Percentiles rank a stretch among this genome's conserved stretches.
These are phyloP conservation scores for Mollisia scopiformis DNA, from an alignment of 2,329 filamentous ascomycete species.

Conservation along the genomic window DNA sequence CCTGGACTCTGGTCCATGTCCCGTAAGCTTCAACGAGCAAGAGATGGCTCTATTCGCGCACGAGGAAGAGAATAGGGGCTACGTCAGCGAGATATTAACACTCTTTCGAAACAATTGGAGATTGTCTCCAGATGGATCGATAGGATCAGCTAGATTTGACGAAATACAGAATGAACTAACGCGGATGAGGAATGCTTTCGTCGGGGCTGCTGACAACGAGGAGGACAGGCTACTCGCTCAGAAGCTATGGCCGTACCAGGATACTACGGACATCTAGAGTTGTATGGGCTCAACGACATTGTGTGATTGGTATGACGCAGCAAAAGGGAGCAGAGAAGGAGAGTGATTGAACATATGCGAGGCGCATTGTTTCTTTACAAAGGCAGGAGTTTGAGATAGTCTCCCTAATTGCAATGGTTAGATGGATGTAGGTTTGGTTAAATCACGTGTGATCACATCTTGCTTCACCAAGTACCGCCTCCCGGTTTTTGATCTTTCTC, in stretches of 20 bases:
- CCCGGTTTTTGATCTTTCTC: too few relatives aligned
- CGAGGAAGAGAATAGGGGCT: slow-evolving; percentile 12
- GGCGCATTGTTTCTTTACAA: too few relatives aligned
- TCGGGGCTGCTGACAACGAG: slow-evolving; percentile 12
- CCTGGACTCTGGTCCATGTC: slow-evolving; percentile 14
- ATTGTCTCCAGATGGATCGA: slow-evolving; percentile 9
- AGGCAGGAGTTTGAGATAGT: too few relatives aligned
- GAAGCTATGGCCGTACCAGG: slow-evolving; percentile 19
- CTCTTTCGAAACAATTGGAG: slow-evolving; percentile 16
- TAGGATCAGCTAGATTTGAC: slow-evolving; percentile 13
- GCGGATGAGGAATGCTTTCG: slow-evolving; percentile 13
- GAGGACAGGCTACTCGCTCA: slow-evolving; percentile 13
- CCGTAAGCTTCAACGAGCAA: slow-evolving; percentile 18
- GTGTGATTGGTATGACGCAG: too few relatives aligned
- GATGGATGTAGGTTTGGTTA: too few relatives aligned
- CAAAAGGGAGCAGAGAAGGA: too few relatives aligned
- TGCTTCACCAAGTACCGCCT: too few relatives aligned
- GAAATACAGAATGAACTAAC: slow-evolving; percentile 14
- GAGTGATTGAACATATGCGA: too few relatives aligned
- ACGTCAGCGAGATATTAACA: slow-evolving; percentile 13
- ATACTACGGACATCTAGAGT: slow-evolving; percentile 5
- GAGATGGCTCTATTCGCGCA: slow-evolving; percentile 8
- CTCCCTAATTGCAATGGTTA: too few relatives aligned
- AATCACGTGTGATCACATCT: too few relatives aligned
- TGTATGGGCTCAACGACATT: too few relatives aligned